Evolutionary conservation across 768 basidiomycete genomes (phyloP), one percentile per base, ranked within the genome.

Genomic region (Amylocystis lapponica): DNA sequence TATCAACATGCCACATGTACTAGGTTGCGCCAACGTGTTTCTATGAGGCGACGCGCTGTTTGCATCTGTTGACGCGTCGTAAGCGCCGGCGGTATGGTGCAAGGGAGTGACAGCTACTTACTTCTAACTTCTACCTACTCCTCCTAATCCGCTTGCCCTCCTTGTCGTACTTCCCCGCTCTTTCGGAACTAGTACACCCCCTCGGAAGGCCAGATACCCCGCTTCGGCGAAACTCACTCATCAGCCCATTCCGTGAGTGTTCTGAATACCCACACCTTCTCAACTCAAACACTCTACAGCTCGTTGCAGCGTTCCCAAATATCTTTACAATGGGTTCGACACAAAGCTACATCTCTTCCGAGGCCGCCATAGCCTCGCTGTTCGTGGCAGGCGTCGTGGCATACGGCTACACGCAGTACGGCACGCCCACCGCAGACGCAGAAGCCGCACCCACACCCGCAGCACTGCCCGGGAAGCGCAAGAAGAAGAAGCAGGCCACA

Each of bases 401-500:
- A 16, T 55, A 50, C 47, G 53, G 55, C 29, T 56, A 50, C 49
- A 29, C 51, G 25, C 48, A 47, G 23, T 43, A 62, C 33, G 57
- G 56, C 22, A 48, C 60, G 25, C 47, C 45, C 39, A 37, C 45
- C n/a, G n/a, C n/a, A 29, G 41, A 27, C 40, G 52, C 53, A 13
- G 39, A 31, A 17, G n/a, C 41, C 27, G 34, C 26, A 11, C 48
- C 36, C 23, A 41, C 49, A 31, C 27, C 30, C 39, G 25, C 29
- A 33, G 26, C 47, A 21, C 19, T 33, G 40, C 26, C 44, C 29
- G 54, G 32, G 46, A 52, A 50, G 39, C 39, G 44, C 32, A 53
- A 56, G 48, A 48, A 52, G 47, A 55, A 54, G 50, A 57, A 60
- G 49, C 43, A 47, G 45, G 39, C 38, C 1, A 27, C 27, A 6